Conservation (phyloP, 1,284 basidiomycete species). For the Leccinum insigne region DNA sequence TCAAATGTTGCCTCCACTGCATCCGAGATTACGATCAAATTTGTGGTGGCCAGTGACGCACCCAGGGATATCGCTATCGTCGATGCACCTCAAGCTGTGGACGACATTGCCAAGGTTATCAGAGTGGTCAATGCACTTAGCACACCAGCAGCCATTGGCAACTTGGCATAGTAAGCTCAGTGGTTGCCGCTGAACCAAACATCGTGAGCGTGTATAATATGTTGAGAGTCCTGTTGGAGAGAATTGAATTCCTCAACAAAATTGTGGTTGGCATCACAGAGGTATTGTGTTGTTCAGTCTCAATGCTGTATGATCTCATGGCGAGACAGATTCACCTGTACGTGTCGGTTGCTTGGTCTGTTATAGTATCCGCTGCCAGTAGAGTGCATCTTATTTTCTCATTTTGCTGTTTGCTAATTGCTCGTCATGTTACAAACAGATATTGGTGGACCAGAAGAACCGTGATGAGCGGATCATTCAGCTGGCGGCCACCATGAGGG, state of each 20-base stretch:
- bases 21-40: not conserved
- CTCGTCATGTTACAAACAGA: not conserved
- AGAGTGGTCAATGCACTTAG: not conserved
- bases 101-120: not conserved
- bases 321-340: no score
- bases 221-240: not conserved
- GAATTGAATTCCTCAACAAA: no score
- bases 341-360: no score
- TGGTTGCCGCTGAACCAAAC: no score
- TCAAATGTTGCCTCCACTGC: no score
- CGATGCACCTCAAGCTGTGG: not conserved
- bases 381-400: not conserved
- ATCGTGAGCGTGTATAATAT: not conserved
- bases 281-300: no score
- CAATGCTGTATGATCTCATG: no score
- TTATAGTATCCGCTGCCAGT: not conserved
- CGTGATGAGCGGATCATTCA: not conserved
- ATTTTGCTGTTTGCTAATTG: not conserved
- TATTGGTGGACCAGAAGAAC: not conserved
- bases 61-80: no score
- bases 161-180: not conserved
- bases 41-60: not conserved
- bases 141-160: not conserved
- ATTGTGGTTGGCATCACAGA: no score
- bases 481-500: not conserved